These are phyloP conservation scores for Macrocybe gigantea DNA, from an alignment of 768 basidiomycete species.

Conservation along the genomic window DNA sequence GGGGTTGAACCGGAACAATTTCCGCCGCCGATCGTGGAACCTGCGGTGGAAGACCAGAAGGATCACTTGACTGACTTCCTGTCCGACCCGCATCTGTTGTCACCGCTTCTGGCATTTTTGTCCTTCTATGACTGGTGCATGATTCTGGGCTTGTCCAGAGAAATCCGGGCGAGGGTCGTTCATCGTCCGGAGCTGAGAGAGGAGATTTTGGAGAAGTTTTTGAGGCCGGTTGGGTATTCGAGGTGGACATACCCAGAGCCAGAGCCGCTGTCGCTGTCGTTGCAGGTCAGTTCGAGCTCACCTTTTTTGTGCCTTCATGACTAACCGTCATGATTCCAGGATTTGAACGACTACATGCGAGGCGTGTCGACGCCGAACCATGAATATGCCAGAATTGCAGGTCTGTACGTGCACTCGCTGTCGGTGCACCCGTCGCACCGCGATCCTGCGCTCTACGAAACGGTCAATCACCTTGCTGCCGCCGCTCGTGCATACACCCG, in stretches of 20 bases:
- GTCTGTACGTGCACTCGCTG: constrained; percentile 49
- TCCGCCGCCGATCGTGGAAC: neutral
- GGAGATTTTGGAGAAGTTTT: constrained; percentile 59
- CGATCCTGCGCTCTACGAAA: constrained; percentile 32
- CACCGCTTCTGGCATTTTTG: constrained; percentile 49
- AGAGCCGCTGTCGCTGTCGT: constrained; percentile 59
- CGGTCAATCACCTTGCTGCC: constrained; percentile 46
- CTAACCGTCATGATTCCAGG: constrained; percentile 33
- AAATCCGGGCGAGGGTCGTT: constrained; percentile 42
- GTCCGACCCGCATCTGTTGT: constrained; percentile 44
- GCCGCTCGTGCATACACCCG: constrained; percentile 74
- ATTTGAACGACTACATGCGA: constrained; percentile 74
- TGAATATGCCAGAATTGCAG: constrained; percentile 60
- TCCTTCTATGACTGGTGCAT: constrained; percentile 71
- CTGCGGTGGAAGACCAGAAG: constrained; percentile 10
- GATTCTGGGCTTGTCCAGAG: constrained; percentile 52
- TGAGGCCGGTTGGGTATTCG: constrained; percentile 67
- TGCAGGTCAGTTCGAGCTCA: constrained; percentile 42
- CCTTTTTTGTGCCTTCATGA: neutral
- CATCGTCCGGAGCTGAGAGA: constrained; percentile 51
- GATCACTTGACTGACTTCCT: constrained; percentile 47
- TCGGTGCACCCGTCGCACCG: constrained; percentile 34
- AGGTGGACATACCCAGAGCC: constrained; percentile 56
- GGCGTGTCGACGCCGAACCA: constrained; percentile 74
- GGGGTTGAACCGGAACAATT: neutral